These are phyloP conservation scores for Arthroderma sp. DNA, from an alignment of 2,329 filamentous ascomycete genomes.

Conservation along the genomic window DNA sequence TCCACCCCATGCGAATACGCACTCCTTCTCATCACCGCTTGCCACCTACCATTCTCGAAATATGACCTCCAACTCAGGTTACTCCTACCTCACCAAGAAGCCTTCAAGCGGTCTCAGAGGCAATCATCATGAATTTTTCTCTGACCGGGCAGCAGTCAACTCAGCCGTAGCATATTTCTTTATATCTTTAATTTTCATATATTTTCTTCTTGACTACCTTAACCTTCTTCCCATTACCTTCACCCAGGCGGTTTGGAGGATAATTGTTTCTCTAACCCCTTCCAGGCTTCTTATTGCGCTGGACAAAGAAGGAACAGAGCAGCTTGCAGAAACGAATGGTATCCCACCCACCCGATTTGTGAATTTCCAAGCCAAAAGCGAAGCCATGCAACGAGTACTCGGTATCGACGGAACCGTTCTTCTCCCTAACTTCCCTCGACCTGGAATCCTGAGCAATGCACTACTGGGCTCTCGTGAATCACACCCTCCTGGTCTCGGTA, in stretches of 20 bases:
- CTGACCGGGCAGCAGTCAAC: conserved; percentile 17
- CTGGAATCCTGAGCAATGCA: conserved; percentile 41
- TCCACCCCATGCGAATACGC: neutral
- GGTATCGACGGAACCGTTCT: conserved; percentile 47
- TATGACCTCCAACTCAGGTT: conserved; percentile 4
- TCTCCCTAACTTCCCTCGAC: conserved; percentile 33
- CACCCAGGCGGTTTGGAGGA: conserved; percentile 24
- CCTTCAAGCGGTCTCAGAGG: conserved; percentile 4
- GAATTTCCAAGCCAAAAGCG: conserved; percentile 44
- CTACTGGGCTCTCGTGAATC: conserved; percentile 23
- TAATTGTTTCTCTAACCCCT: conserved; percentile 27
- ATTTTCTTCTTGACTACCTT: conserved; percentile 20
- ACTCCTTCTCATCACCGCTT: neutral
- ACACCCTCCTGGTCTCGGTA: conserved; percentile 56
- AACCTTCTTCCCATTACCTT: conserved; percentile 18
- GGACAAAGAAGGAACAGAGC: conserved; percentile 27
- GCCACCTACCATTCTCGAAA: neutral
- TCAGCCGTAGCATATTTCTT: conserved; percentile 19
- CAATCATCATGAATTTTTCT: conserved; percentile 22
- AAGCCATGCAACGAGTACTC: conserved; percentile 50
- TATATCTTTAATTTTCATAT: conserved; percentile 17
- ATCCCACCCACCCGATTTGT: conserved; percentile 22
- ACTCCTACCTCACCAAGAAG: conserved; percentile 12
- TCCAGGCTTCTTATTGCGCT: conserved; percentile 30
- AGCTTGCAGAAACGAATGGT: neutral